phyloP scores from a whole-genome alignment of 192 early-diverging fungal species.

The Paraglomus brasilianum region DNA sequence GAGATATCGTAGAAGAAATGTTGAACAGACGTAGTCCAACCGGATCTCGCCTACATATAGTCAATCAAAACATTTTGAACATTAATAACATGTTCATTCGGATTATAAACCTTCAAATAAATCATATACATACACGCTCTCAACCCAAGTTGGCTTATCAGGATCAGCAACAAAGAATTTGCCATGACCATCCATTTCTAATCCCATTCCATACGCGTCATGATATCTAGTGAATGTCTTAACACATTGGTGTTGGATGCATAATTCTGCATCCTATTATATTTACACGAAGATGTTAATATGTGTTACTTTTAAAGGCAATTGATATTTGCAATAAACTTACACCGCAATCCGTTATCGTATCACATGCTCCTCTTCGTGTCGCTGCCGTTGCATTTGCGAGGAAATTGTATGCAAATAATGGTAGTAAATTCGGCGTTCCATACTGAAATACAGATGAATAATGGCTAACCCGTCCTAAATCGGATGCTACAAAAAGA shows the following conservation, averaged over 20 bases:
- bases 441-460: conserved; percentile 43
- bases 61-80: background rate
- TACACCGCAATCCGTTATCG: conserved; percentile 29
- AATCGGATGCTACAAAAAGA: background rate
- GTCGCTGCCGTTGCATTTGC: conserved; percentile 38
- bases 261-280: conserved; percentile 42
- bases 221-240: conserved; percentile 52
- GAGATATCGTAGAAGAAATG: conserved; percentile 40
- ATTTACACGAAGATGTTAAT: background rate
- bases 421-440: conserved; percentile 39
- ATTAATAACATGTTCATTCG: background rate
- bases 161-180: conserved; percentile 41
- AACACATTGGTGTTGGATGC: conserved; percentile 44
- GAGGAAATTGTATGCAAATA: conserved; percentile 50
- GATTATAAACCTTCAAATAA: background rate
- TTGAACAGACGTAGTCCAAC: conserved; percentile 43
- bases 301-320: background rate
- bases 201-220: conserved; percentile 52
- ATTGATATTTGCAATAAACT: no score
- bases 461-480: conserved; percentile 43
- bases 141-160: conserved; percentile 48
- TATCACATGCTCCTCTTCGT: conserved; percentile 8
- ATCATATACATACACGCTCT: conserved; percentile 51
- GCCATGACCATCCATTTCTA: conserved; percentile 41
- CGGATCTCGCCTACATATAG: conserved; percentile 44